These are phyloP conservation scores for Sutorius eximius DNA, from an alignment of 1,284 basidiomycete species.

Conservation along the genomic window DNA sequence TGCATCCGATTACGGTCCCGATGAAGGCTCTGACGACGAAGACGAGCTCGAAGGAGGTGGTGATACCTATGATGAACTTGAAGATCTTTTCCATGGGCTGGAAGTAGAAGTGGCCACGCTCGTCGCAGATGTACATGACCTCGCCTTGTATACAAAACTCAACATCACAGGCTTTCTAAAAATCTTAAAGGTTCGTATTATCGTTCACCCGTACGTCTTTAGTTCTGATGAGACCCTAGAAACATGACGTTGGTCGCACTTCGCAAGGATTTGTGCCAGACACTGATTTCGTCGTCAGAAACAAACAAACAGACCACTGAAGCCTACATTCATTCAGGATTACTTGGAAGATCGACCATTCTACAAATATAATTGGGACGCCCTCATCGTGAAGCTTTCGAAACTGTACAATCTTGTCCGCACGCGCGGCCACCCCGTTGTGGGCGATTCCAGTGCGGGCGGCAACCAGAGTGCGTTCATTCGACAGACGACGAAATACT, in stretches of 20 bases:
- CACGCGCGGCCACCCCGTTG: conserved; percentile 91
- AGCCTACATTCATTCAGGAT: conserved; percentile 79
- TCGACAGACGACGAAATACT: conserved; percentile 97
- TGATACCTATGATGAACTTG: conserved; percentile 75
- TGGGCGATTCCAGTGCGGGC: conserved; percentile 92
- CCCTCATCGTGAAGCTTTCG: conserved; percentile 95
- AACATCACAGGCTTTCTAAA: conserved; percentile 99
- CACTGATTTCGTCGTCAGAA: conserved; percentile 54
- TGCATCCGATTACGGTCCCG: conserved; percentile 53
- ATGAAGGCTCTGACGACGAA: conserved; percentile 75
- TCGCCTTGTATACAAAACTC: conserved; percentile 92
- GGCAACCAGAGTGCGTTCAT: conserved; percentile 97
- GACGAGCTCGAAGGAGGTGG: conserved; percentile 57
- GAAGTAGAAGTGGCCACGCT: conserved; percentile 96
- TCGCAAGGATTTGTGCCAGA: neutral
- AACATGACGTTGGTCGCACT: conserved; percentile 68
- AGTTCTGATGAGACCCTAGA: conserved; percentile 41
- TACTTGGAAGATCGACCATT: conserved; percentile 96
- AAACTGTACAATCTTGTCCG: conserved; percentile 95
- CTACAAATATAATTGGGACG: conserved; percentile 93
- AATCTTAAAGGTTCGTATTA: conserved; percentile 78
- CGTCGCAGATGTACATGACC: conserved; percentile 97
- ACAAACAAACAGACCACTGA: conserved; percentile 69
- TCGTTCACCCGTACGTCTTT: neutral
- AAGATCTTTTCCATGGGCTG: conserved; percentile 85